Conservation (phyloP, 2,329 filamentous ascomycete species). For the Ciborinia camelliae region DNA sequence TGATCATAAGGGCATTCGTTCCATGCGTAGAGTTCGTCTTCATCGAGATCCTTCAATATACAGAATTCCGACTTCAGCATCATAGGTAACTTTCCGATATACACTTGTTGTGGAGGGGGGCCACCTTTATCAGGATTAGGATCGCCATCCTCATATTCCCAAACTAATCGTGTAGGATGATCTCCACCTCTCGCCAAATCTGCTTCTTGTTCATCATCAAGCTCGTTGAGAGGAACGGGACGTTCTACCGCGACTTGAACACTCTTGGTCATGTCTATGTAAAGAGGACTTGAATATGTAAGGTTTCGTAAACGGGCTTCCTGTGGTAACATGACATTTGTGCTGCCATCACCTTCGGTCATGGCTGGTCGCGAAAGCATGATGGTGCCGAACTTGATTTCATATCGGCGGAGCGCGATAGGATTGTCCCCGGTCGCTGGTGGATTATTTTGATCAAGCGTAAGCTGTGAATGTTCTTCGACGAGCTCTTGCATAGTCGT, state of each 20-base stretch:
- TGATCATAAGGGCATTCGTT: slow-evolving; percentile 99
- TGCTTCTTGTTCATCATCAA: slow-evolving; percentile 61
- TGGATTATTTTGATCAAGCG: slow-evolving; percentile 89
- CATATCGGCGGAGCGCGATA: slow-evolving; percentile 85
- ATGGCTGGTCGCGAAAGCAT: slow-evolving; percentile 87
- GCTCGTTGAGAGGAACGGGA: slow-evolving; percentile 61
- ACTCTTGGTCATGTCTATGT: slow-evolving; percentile 82
- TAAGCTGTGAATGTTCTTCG: slow-evolving; percentile 84
- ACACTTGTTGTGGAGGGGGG: slow-evolving; percentile 57
- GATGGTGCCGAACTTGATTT: slow-evolving; percentile 89
- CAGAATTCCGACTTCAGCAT: slow-evolving; percentile 99
- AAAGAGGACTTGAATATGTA: slow-evolving; percentile 90
- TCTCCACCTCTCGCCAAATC: slow-evolving; percentile 55
- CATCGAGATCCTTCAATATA: slow-evolving; percentile 76
- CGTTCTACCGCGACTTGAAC: slow-evolving; percentile 80
- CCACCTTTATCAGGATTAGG: slow-evolving; percentile 46
- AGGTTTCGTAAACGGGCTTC: slow-evolving; percentile 94
- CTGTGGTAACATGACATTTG: slow-evolving; percentile 82
- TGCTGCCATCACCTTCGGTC: slow-evolving; percentile 87
- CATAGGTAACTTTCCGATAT: slow-evolving; percentile 92
- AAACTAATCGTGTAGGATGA: slow-evolving; percentile 55
- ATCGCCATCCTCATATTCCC: slow-evolving; percentile 52
- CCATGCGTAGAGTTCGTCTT: slow-evolving; percentile 82
- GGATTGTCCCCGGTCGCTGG: slow-evolving; percentile 71
- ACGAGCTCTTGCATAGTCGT: slow-evolving; percentile 94